phyloP scores from a whole-genome alignment of 345 rosid genomes.

The Conringia planisiliqua region DNA sequence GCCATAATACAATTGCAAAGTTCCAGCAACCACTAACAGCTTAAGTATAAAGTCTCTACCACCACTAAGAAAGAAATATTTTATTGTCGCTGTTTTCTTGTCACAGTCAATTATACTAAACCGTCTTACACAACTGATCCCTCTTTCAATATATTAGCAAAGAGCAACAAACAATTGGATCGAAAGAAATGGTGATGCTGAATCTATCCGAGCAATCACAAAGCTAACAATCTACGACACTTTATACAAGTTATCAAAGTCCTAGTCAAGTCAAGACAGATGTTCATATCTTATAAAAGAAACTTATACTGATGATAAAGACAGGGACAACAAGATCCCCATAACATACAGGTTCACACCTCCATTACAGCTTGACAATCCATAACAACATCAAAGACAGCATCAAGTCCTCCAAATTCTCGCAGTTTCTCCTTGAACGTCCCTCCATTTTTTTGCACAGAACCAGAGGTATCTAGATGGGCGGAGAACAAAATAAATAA shows the following conservation, averaged over 20 bases:
- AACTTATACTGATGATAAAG: too few relatives aligned
- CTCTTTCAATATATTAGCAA: not conserved
- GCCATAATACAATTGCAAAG: not conserved
- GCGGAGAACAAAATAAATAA: constrained; percentile 7
- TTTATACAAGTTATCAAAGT: not conserved
- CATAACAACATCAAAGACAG: constrained; percentile 70
- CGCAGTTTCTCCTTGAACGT: constrained; percentile 83
- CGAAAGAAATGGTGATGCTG: not conserved
- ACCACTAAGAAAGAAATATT: not conserved
- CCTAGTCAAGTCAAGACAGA: not conserved
- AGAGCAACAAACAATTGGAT: not conserved
- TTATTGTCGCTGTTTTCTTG: not conserved
- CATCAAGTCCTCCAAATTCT: constrained; percentile 87
- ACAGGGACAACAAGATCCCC: too few relatives aligned
- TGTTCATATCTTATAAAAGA: too few relatives aligned
- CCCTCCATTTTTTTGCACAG: constrained; percentile 66
- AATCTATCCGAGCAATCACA: not conserved
- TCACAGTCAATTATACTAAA: not conserved
- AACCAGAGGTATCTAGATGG: constrained; percentile 63
- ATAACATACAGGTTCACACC: constrained; percentile 53
- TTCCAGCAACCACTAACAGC: not conserved
- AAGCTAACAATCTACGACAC: not conserved
- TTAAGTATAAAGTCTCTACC: not conserved
- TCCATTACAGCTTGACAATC: constrained; percentile 72
- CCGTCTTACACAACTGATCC: not conserved